Evolutionary conservation across 2,329 filamentous ascomycete genomes (phyloP).

Genomic region (Orbilia javanica): DNA sequence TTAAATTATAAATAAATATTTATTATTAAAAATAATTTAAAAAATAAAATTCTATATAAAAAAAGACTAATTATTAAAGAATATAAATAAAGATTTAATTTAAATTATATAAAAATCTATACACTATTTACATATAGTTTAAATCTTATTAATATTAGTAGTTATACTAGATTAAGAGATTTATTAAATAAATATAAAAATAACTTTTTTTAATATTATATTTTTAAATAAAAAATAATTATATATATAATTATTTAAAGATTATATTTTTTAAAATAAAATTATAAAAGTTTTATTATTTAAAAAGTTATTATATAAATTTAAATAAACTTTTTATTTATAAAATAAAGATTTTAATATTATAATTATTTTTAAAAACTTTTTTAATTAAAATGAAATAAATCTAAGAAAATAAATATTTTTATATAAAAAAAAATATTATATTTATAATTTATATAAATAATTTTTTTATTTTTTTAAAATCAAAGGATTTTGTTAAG

Average conservation of each 20-base stretch:
- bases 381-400: background rate
- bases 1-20: background rate
- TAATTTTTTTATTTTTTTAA: slow-evolving; percentile 16
- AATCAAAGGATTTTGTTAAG: background rate
- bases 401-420: background rate
- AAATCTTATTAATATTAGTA: slow-evolving; percentile 1
- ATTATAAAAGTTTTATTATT: background rate
- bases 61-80: background rate
- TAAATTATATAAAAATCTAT: slow-evolving; percentile 1
- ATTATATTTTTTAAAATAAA: background rate
- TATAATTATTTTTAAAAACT: background rate
- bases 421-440: background rate
- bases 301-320: background rate
- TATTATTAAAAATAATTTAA: background rate
- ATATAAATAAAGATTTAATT: slow-evolving; percentile 6
- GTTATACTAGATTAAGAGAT: background rate
- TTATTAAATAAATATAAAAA: slow-evolving; percentile 1
- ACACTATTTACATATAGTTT: background rate
- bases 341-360: background rate
- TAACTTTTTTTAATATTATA: slow-evolving; percentile 5
- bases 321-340: background rate
- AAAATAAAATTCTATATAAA: background rate
- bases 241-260: background rate
- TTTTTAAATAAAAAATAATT: background rate
- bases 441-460: slow-evolving; percentile 6